These are phyloP conservation scores for Blepharisma japonicum DNA, from an alignment of 73 alveolate genomes.

Conservation along the genomic window DNA sequence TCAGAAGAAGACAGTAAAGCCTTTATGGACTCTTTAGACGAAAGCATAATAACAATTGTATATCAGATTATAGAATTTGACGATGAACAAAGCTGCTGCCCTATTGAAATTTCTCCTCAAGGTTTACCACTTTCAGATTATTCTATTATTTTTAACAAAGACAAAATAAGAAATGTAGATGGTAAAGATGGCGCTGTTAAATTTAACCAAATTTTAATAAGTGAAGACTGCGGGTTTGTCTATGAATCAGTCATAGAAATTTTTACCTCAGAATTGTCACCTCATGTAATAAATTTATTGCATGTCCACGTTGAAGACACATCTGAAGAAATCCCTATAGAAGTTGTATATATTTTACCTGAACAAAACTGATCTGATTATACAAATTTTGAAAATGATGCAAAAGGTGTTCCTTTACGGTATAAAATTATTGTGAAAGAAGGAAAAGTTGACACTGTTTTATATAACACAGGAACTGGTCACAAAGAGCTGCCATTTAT, in stretches of 20 bases:
- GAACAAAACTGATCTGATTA: slow-evolving; percentile 35
- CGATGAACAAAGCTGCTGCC: slow-evolving; percentile 50
- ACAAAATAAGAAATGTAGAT: slow-evolving; percentile 33
- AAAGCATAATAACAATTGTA: slow-evolving; percentile 22
- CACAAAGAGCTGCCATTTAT: slow-evolving; percentile 38
- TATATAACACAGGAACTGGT: slow-evolving; percentile 53
- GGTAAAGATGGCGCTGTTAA: slow-evolving; percentile 41
- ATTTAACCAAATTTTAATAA: slow-evolving; percentile 35
- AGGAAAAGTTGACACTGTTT: slow-evolving; percentile 35
- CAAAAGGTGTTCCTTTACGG: slow-evolving; percentile 44
- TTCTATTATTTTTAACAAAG: slow-evolving; percentile 46
- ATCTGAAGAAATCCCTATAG: slow-evolving; percentile 55
- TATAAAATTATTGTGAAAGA: slow-evolving; percentile 48
- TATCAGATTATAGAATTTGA: slow-evolving; percentile 44
- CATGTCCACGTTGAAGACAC: slow-evolving; percentile 62
- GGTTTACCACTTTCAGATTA: slow-evolving; percentile 43
- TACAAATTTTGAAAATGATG: slow-evolving; percentile 37
- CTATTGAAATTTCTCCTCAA: slow-evolving; percentile 50
- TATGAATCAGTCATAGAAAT: slow-evolving; percentile 39
- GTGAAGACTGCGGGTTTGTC: slow-evolving; percentile 47
- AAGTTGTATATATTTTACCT: slow-evolving; percentile 46
- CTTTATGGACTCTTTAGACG: not conserved
- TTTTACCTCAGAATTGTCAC: slow-evolving; percentile 41
- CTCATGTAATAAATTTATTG: slow-evolving; percentile 40
- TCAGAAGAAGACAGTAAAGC: not conserved